phyloP scores from a whole-genome alignment of 2,329 filamentous ascomycete genomes.

The Hymenoscyphus albidus region DNA sequence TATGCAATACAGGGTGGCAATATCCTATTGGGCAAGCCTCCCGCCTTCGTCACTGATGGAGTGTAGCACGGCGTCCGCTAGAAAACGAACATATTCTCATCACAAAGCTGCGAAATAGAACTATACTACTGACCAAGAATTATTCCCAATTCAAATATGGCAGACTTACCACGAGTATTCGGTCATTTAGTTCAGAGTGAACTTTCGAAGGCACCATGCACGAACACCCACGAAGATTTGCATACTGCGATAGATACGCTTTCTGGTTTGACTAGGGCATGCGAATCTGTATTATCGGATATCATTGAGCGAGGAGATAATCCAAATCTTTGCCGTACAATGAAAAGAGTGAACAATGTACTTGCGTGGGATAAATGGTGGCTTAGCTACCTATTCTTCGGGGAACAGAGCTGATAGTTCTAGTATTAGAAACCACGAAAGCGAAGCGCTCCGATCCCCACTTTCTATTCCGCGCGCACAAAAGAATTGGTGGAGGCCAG shows the following conservation, averaged over 20 bases:
- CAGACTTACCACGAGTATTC: too few species aligned
- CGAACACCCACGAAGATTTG: too few species aligned
- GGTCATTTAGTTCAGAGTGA: too few species aligned
- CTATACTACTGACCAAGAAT: too few species aligned
- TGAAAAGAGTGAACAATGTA: slow-evolving; percentile 6
- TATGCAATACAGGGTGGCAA: too few species aligned
- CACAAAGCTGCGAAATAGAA: too few species aligned
- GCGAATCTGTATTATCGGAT: slow-evolving; percentile 9
- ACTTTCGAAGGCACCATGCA: too few species aligned
- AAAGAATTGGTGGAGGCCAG: neutral
- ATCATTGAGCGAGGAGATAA: slow-evolving; percentile 6
- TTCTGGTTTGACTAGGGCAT: slow-evolving; percentile 5
- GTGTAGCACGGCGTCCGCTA: too few species aligned
- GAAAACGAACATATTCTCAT: too few species aligned
- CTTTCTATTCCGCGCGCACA: neutral
- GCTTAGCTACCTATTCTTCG: slow-evolving; percentile 3
- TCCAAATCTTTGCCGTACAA: neutral
- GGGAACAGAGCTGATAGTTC: neutral
- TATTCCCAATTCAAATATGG: too few species aligned
- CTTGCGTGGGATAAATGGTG: slow-evolving; percentile 7
- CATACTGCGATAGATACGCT: slow-evolving; percentile 3
- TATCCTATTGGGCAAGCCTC: too few species aligned
- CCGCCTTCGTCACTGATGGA: too few species aligned
- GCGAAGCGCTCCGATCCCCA: neutral
- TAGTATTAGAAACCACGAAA: neutral